Percentiles rank a stretch among this genome's conserved stretches.
These are phyloP conservation scores for Penicillium sp. DNA, from an alignment of 2,329 filamentous ascomycete species.

Conservation along the genomic window DNA sequence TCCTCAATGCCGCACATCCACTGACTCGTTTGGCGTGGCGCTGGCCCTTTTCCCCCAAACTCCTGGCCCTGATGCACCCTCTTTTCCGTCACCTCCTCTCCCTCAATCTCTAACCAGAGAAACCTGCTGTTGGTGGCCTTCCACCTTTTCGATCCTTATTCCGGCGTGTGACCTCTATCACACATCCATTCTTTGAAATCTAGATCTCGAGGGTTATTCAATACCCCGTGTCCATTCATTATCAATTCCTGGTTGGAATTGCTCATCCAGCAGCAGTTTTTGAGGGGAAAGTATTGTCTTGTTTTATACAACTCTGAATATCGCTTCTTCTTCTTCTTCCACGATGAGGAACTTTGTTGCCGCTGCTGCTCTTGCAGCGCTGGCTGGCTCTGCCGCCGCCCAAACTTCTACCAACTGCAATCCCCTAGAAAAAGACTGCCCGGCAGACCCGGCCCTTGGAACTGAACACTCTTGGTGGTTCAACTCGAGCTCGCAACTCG, in stretches of 20 bases:
- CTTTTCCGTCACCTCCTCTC: conserved; percentile 2
- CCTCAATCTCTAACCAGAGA: not conserved
- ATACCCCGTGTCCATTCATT: conserved; percentile 26
- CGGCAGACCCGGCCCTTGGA: conserved; percentile 70
- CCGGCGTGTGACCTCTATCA: conserved; percentile 28
- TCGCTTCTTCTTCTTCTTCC: not conserved
- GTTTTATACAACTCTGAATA: not conserved
- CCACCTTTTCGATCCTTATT: conserved; percentile 21
- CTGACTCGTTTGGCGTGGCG: conserved; percentile 7
- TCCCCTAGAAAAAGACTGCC: conserved; percentile 71
- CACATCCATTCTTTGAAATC: conserved; percentile 33
- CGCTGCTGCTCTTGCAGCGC: conserved; percentile 31
- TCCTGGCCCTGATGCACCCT: conserved; percentile 5
- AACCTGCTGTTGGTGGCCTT: conserved; percentile 22
- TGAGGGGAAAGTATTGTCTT: not conserved
- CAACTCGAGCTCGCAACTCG: conserved; percentile 62
- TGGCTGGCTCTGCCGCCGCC: conserved; percentile 48
- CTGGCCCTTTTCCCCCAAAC: conserved; percentile 10
- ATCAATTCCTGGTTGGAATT: conserved; percentile 1
- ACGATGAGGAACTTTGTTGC: conserved; percentile 33
- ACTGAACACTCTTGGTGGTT: conserved; percentile 63
- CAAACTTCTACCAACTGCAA: conserved; percentile 81
- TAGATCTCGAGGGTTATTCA: conserved; percentile 14
- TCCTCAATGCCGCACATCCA: conserved; percentile 15
- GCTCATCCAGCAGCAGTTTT: conserved; percentile 4